Evolutionary conservation across 495 filamentous ascomycete genomes (phyloP), one percentile per base, ranked within the genome.

Genomic region (Penicillium mononematosum): DNA sequence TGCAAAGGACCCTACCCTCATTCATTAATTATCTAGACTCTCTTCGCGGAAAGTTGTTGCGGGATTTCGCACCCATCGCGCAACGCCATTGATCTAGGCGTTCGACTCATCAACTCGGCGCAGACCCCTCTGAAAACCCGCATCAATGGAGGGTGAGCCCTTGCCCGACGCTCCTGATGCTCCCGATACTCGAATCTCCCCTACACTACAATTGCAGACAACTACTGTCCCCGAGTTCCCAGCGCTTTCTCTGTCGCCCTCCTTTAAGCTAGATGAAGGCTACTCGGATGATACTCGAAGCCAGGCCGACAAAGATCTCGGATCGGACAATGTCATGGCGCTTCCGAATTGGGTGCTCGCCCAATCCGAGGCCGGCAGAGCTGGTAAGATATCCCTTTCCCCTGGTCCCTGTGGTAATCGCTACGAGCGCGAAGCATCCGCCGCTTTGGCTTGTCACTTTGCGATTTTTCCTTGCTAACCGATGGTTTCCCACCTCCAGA

Each of bases 211-310:
- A 48, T 61, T 70, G 47, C 70, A 72, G 53, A 56, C 62, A 36
- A 57, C 69, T 38, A 49, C 44, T 25, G 58, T 68, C 11, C 20
- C 72, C 53, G 60, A 60, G 4, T 70, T 70, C 55, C 50, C 71
- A 42, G 50, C 65, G 50, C 61, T 70, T 20, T 74, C 74, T 16
- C 59, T 77, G n/a, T 70, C 73, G 3, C 64, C 75, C 9, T 72
- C 81, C 22, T 82, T 78, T 64, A 82, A 75, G 62, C 68, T 85
- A 36, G 84, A 87, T 66, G 85, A 88, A 71, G 85, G 85, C 38
- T 88, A 85, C 62, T 83, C 84, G 19, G 84, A 86, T 61, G 85
- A 88, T 31, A 83, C 84, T 12, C 69, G 76, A 58, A 85, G 83
- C 56, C 82, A 79, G 56, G 57, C 72, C 24, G 81, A 80, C 49